Base-by-base conservation (phyloP, 202 grass and related monocot genomes). In the Schoenoplectus triqueter region DNA sequence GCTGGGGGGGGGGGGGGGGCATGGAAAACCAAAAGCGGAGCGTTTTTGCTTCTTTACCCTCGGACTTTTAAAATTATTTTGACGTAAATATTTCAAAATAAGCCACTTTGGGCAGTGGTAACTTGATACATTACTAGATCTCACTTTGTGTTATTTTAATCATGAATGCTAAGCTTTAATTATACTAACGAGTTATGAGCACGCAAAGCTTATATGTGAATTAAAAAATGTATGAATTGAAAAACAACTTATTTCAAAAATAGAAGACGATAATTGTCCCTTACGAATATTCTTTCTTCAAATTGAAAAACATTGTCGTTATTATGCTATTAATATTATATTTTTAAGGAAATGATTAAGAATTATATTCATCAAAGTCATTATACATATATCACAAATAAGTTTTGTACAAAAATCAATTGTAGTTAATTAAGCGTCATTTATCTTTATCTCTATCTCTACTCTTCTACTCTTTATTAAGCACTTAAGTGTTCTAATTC, bases 1-100 rank as follows among this genome's bases (percentile, higher is more conserved):
- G 51, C 51, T 10, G 51, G 51, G 51, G 50, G 6, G 2, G 10
- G 18, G 50, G 5, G 19, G 11, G 7, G 10, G 21, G 2, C 18
- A 10, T 54, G 11, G 52, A 14, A 83, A 15, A 72, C 72, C 44
- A 71, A 73, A 18, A 70, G 85, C 39, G 11, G 10, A 13, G 44
- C 10, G 18, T 60, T 79, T 65, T 57, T 44, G 49, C 42, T 52
- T 45, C n/a, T 42, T 17, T 67, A 19, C 79, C 69, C 68, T 47
- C 7, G 10, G 50, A 62, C 51, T 57, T 41, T 17, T 15, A 0
- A 6, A 52, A 83, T 81, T 81, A 11, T 66, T 20, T 66, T 81
- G 20, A 20, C 2, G 63, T 65, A 11, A 64, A 64, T 11, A 62
- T 64, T 64, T 64, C 6, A 19, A 80, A 41, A 13, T 2, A 15